Conservation (phyloP, 371 early-diverging fungal species). For the Rhizopus stolonifer region DNA sequence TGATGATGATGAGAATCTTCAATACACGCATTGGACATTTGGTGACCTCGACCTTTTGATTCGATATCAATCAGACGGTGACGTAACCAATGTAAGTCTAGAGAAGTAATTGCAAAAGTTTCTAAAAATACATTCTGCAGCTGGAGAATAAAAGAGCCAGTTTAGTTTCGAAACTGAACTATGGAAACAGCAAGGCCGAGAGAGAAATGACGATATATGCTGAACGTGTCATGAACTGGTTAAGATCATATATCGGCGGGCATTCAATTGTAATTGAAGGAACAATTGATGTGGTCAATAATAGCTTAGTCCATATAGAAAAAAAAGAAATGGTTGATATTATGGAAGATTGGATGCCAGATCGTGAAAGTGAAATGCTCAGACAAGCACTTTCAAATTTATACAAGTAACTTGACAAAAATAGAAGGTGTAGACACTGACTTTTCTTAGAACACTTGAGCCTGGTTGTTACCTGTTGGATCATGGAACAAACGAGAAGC, state of each 20-base stretch:
- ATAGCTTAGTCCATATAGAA: slow-evolving; percentile 15
- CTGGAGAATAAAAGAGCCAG: slow-evolving; percentile 7
- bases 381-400: slow-evolving; percentile 8
- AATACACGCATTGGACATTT: slow-evolving; percentile 26
- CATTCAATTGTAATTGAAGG: slow-evolving; percentile 23
- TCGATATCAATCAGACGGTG: slow-evolving; percentile 21
- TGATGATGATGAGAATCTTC: slow-evolving; percentile 17
- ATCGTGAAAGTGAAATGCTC: slow-evolving; percentile 16
- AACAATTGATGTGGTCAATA: slow-evolving; percentile 19
- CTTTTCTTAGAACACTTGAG: slow-evolving; percentile 5
- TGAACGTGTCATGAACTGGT: slow-evolving; percentile 23
- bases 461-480: slow-evolving; percentile 18
- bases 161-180: slow-evolving; percentile 22
- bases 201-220: slow-evolving; percentile 16
- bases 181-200: slow-evolving; percentile 7
- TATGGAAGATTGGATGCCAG: slow-evolving; percentile 27
- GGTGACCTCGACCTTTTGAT: slow-evolving; percentile 24
- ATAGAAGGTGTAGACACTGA: neutral
- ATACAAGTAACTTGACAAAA: slow-evolving; percentile 10
- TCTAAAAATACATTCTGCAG: too few relatives aligned
- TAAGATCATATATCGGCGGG: slow-evolving; percentile 26
- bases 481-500: slow-evolving; percentile 2
- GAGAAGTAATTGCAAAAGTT: too few relatives aligned
- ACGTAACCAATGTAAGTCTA: slow-evolving; percentile 1
- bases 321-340: slow-evolving; percentile 25